Evolutionary conservation across 1,139 yeast species (phyloP).

Genomic region (Hanseniaspora sp.): DNA sequence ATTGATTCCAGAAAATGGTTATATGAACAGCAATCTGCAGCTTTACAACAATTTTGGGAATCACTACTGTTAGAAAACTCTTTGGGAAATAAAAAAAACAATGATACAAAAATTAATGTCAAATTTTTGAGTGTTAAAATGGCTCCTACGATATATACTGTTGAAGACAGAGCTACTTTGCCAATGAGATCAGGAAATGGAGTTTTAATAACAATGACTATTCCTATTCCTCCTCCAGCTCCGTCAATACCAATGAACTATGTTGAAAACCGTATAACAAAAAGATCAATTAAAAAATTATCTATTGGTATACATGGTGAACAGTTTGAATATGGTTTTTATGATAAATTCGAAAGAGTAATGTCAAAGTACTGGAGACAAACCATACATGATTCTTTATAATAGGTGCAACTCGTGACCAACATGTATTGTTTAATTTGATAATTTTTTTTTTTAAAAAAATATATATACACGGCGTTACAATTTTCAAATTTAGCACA

Average conservation of each 20-base stretch:
- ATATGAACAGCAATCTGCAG: not conserved
- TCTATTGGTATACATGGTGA: not conserved
- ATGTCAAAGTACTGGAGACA: not conserved
- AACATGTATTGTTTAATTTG: too few species aligned
- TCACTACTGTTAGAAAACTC: slow-evolving; percentile 7
- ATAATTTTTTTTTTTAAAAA: not conserved
- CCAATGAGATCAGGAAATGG: too few species aligned
- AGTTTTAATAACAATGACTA: too few species aligned
- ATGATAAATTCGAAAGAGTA: not conserved
- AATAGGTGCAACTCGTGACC: not conserved
- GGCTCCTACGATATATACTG: too few species aligned
- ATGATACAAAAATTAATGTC: not conserved
- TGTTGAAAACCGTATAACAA: not conserved
- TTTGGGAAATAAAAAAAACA: not conserved
- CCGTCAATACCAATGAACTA: not conserved
- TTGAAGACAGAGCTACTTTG: too few species aligned
- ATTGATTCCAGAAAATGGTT: not conserved
- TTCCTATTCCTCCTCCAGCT: not conserved
- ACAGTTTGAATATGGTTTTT: not conserved
- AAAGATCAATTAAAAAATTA: not conserved
- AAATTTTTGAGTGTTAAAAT: not conserved
- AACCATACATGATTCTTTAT: not conserved
- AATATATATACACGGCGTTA: not conserved
- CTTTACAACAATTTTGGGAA: slow-evolving; percentile 5
- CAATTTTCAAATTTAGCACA: too few species aligned